Evolutionary conservation across 2,329 filamentous ascomycete species (phyloP), one percentile per base, ranked within the genome.

Genomic region (Pseudophaeomoniella oleicola): DNA sequence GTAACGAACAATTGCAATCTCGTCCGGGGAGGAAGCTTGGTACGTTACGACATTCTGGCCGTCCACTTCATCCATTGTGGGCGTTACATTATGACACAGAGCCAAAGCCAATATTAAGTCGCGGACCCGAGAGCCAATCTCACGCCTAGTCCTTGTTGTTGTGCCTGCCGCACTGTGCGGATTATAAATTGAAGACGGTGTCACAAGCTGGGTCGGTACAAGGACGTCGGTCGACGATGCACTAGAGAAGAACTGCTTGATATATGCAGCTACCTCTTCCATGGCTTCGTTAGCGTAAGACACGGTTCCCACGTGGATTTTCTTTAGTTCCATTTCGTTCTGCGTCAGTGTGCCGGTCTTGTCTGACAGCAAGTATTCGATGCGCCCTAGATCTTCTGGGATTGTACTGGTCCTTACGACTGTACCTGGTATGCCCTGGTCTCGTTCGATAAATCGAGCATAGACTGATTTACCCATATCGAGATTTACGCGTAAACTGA

Each of bases 321-420:
- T 98, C 55, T 92, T 94, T 71, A 98, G 80, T 52, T 94, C 88
- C 87, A 94, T 94, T 51, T 94, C 85, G 51, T 98, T 98, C 48
- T 96, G 86, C 0, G 90, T 98, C 41, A 98, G 59, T 2, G 90
- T 98, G n/a, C 90, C 90, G 1, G 90, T 98, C 59, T 98, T 98
- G 58, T 98, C 90, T 44, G 85, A 94, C 18, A 98, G 68, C 2
- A 98, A 67, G 55, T 98, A 98, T 57, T 98, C 90, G 32, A 98
- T 93, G 16, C 92, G 74, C 5, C 90, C 90, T 2, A 98, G 65
- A 50, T 98, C 90, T 57, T 98, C 90, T 0, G 90, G 92, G 32
- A 98, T 98, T 0, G 90, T 98, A 55, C 87, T 94, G 1, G 90
- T 98, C 39, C 90, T 75, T 3, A 98, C 92, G 4, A 98, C 81